These are phyloP conservation scores for Kurtzmaniella fragi DNA, from an alignment of 805 yeast genomes.

Conservation along the genomic window DNA sequence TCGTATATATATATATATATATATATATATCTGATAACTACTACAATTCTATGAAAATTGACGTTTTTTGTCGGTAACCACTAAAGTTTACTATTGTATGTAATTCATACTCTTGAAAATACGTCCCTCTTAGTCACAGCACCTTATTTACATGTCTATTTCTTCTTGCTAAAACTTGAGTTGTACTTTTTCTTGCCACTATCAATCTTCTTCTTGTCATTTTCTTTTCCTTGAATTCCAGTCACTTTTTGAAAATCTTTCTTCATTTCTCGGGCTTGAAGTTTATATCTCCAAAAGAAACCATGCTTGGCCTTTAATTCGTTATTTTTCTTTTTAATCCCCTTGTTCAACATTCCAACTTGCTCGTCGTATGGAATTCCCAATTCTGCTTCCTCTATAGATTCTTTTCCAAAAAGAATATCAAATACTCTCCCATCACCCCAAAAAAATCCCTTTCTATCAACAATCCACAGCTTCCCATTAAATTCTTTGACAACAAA, in stretches of 20 bases:
- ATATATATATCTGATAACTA: not conserved
- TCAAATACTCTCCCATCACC: slow-evolving; percentile 87
- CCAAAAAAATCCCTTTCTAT: slow-evolving; percentile 87
- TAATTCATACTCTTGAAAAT: no score
- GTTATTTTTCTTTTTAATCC: slow-evolving; percentile 44
- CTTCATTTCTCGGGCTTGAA: slow-evolving; percentile 28
- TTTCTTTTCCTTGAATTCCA: not conserved
- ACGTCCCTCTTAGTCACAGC: no score
- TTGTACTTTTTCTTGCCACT: slow-evolving; percentile 2
- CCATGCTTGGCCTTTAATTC: slow-evolving; percentile 53
- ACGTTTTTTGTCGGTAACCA: no score
- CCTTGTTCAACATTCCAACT: slow-evolving; percentile 43
- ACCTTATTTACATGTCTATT: not conserved
- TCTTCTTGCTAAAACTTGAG: not conserved
- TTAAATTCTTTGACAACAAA: slow-evolving; percentile 60
- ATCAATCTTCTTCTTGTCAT: slow-evolving; percentile 3
- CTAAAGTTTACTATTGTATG: no score
- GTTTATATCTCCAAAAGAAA: slow-evolving; percentile 53
- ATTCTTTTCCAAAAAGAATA: slow-evolving; percentile 72
- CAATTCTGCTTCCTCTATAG: slow-evolving; percentile 69
- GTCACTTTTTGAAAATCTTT: slow-evolving; percentile 20
- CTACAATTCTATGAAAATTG: no score
- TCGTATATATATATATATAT: no score
- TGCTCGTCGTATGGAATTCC: slow-evolving; percentile 61
- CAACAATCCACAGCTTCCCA: slow-evolving; percentile 68